Conservation (phyloP, 108 stramenopile genomes). For the Fragilaria crotonensis region DNA sequence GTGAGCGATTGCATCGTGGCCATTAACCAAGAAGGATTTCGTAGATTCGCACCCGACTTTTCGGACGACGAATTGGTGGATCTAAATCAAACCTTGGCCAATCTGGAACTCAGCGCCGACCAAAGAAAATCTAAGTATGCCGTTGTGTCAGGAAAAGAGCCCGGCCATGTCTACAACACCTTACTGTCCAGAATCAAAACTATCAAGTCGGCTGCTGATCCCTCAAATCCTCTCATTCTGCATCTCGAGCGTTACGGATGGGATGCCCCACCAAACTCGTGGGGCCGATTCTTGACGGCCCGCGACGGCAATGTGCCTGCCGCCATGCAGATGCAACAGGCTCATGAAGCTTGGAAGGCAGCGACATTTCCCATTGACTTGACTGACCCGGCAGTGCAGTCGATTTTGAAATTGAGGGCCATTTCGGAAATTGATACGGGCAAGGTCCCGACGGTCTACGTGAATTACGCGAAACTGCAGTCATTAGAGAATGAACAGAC, state of each 20-base stretch:
- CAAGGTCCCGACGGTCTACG: constrained; percentile 55
- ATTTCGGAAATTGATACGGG: constrained; percentile 59
- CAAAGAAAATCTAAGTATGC: constrained; percentile 13
- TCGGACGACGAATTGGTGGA: constrained; percentile 46
- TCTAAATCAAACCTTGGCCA: constrained; percentile 27
- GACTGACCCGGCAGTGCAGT: constrained; percentile 44
- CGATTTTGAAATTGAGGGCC: constrained; percentile 52
- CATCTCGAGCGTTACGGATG: constrained; percentile 65
- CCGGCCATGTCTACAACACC: constrained; percentile 31
- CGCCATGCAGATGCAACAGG: constrained; percentile 73
- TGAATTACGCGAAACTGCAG: constrained; percentile 70
- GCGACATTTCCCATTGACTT: constrained; percentile 76
- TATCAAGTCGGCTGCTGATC: constrained; percentile 28
- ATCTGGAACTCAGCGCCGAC: not conserved
- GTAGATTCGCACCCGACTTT: constrained; percentile 72
- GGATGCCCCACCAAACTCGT: constrained; percentile 73
- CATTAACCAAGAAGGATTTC: constrained; percentile 63
- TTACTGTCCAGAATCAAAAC: constrained; percentile 50
- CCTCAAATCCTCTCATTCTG: constrained; percentile 42
- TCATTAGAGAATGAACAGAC: constrained; percentile 27
- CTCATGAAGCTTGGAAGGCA: constrained; percentile 65
- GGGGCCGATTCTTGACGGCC: constrained; percentile 67
- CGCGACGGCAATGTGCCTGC: constrained; percentile 62
- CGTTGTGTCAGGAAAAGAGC: constrained; percentile 18
- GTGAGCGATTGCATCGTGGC: constrained; percentile 72